Evolutionary conservation across 1,284 basidiomycete species (phyloP).

Genomic region (Earliella scabrosa): DNA sequence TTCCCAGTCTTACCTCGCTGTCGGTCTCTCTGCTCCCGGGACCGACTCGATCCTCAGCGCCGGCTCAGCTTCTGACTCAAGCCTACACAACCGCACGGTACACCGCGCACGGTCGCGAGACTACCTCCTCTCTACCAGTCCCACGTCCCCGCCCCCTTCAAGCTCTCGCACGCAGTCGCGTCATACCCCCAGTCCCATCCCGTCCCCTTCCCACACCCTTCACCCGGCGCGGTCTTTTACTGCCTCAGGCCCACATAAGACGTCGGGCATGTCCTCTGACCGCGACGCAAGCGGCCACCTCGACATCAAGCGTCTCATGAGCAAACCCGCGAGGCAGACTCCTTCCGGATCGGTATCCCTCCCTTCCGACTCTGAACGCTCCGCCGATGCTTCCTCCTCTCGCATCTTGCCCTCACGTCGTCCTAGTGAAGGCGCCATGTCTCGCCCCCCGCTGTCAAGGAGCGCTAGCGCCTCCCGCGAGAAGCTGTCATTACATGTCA

Average conservation of each 20-base stretch:
- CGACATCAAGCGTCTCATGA: conserved; percentile 44
- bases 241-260: conserved; percentile 29
- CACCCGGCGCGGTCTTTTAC: conserved; percentile 17
- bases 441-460: conserved; percentile 8
- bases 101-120: conserved; percentile 19
- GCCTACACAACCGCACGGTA: conserved; percentile 9
- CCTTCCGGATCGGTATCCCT: conserved; percentile 36
- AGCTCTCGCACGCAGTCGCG: conserved; percentile 16
- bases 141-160: conserved; percentile 1
- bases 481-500: conserved; percentile 16
- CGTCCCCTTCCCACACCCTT: conserved; percentile 7
- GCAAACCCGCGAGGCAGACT: conserved; percentile 39
- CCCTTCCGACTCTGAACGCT: conserved; percentile 37
- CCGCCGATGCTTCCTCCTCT: conserved; percentile 12
- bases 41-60: conserved; percentile 17
- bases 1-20: conserved; percentile 8
- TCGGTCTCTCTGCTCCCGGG: conserved; percentile 7
- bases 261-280: conserved; percentile 31
- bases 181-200: conserved; percentile 18
- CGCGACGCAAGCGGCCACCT: conserved; percentile 36
- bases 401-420: conserved; percentile 11
- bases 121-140: conserved; percentile 10
- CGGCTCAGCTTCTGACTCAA: conserved; percentile 19
- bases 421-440: conserved; percentile 8
- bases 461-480: conserved; percentile 14